These are phyloP conservation scores for Leccinum subspadiceum DNA, from an alignment of 1,284 basidiomycete genomes.

Conservation along the genomic window DNA sequence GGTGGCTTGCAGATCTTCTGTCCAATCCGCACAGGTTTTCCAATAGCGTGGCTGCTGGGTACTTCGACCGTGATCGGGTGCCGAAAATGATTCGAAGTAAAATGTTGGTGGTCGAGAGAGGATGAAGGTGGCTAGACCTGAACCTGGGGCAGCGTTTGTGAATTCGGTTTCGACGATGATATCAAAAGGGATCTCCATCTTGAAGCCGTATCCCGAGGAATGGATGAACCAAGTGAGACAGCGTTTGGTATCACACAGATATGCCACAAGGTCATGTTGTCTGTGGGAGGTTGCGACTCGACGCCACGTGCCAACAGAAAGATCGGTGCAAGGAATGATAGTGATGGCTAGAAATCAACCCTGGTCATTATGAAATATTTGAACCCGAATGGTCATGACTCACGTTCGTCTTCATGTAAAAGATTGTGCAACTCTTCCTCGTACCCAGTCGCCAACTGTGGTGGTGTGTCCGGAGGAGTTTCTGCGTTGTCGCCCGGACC, in stretches of 20 bases:
- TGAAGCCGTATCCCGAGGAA: conserved; percentile 69
- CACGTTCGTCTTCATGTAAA: conserved; percentile 73
- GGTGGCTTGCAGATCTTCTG: conserved; percentile 70
- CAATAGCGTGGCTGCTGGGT: conserved; percentile 44
- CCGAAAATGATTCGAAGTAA: conserved; percentile 52
- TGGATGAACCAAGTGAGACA: conserved; percentile 77
- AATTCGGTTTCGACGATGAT: conserved; percentile 59
- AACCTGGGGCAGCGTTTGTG: conserved; percentile 51
- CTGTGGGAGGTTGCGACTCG: conserved; percentile 56
- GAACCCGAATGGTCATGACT: conserved; percentile 27
- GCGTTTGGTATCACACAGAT: conserved; percentile 62
- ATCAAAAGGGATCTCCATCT: conserved; percentile 78
- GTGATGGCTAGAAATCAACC: conserved; percentile 53
- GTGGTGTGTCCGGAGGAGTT: conserved; percentile 49
- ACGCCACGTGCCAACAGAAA: conserved; percentile 74
- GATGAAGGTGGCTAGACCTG: conserved; percentile 59
- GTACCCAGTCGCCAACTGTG: conserved; percentile 50
- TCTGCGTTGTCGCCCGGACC: conserved; percentile 37
- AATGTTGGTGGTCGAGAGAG: conserved; percentile 66
- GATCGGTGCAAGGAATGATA: conserved; percentile 70
- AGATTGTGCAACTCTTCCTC: conserved; percentile 60
- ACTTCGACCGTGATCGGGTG: conserved; percentile 31
- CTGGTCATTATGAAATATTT: conserved; percentile 8
- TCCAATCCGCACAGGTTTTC: conserved; percentile 75
- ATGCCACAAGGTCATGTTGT: conserved; percentile 70